Evolutionary conservation across 2,329 filamentous ascomycete species (phyloP), one percentile per base, ranked within the genome.

Genomic region (Cladosporium halotolerans): DNA sequence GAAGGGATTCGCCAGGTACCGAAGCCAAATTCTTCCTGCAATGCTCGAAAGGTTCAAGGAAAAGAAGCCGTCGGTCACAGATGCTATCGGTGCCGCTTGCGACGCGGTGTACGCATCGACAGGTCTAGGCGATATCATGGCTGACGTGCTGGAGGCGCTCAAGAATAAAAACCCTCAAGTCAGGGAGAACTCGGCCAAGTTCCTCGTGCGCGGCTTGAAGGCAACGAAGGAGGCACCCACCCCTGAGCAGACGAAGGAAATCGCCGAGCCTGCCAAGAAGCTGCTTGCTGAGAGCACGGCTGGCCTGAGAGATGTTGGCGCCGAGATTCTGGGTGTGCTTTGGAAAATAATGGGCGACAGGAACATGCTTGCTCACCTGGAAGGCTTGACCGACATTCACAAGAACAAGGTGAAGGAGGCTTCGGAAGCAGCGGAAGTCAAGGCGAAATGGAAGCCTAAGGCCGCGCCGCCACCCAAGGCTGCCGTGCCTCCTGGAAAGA

Each of bases 291-390:
- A 99, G 68, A 92, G 89, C 0, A 91, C 85, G 61, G 91, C 95
- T 62, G 85, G 80, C 3, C 82, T 95, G 55, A 83, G 93, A 71
- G 86, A 92, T 45, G 90, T 89, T 31, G 93, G 91, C 68, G 91
- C 91, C 11, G 93, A 99, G 70, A 84, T 93, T 33, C 76, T 99
- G 3, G 93, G 95, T 58, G 96, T 91, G 0, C 72, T 99, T 46
- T 97, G 96, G 93, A 99, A 97, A 74, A 97, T 99, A 52, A 88
- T 97, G 74, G 92, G 93, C 40, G 95, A 99, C 70, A 83, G 93
- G 54, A 88, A 88, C 49, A 99, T 99, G 93, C 89, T 87, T 41
- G 86, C 89, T 8, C 88, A 95, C 68, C 74, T 99, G 13, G 92
- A 96, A 58, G 89, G 89, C 3, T 77, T 99, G 2, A 93, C 99